A percentile compares a stretch with the other conserved stretches of the same genome.
These are phyloP conservation scores for Phytopythium mirpurense DNA, from an alignment of 352 stramenopile species.

Conservation along the genomic window DNA sequence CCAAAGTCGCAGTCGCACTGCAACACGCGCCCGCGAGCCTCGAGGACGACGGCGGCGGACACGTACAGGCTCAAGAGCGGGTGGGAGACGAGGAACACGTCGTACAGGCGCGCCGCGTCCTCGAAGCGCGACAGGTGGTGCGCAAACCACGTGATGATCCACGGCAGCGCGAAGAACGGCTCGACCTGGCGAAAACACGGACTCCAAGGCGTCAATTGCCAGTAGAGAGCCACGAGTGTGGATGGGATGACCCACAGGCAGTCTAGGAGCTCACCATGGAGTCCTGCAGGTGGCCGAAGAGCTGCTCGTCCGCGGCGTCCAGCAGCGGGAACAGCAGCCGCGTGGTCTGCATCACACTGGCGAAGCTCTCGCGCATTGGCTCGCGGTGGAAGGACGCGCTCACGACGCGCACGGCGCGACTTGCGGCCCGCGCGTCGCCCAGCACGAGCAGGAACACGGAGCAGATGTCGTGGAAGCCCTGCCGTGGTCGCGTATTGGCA, in stretches of 20 bases:
- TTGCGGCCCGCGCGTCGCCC: conserved; percentile 57
- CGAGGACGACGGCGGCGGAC: conserved; percentile 69
- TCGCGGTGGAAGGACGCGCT: conserved; percentile 89
- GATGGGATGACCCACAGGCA: conserved; percentile 26
- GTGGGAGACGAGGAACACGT: conserved; percentile 92
- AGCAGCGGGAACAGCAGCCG: conserved; percentile 69
- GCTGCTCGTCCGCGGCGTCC: conserved; percentile 46
- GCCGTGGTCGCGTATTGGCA: conserved; percentile 18
- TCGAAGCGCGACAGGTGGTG: conserved; percentile 88
- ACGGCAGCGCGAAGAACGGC: conserved; percentile 91
- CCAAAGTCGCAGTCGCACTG: conserved; percentile 75
- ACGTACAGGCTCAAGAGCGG: conserved; percentile 91
- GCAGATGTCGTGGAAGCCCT: conserved; percentile 92
- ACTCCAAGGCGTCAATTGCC: too few species aligned
- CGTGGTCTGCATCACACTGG: conserved; percentile 59
- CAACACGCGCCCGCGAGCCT: conserved; percentile 47
- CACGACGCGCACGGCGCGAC: conserved; percentile 63
- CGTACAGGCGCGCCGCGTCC: conserved; percentile 89
- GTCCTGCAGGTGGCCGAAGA: conserved; percentile 59
- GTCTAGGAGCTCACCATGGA: conserved; percentile 14
- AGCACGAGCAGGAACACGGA: conserved; percentile 81
- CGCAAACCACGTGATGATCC: conserved; percentile 95
- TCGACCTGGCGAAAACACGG: conserved; percentile 89
- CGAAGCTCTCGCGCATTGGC: conserved; percentile 82
- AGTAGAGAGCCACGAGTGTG: conserved; percentile 4